Evolutionary conservation across 129 eudicot species (phyloP).

Genomic region (carrot (Daucus carota)): DNA sequence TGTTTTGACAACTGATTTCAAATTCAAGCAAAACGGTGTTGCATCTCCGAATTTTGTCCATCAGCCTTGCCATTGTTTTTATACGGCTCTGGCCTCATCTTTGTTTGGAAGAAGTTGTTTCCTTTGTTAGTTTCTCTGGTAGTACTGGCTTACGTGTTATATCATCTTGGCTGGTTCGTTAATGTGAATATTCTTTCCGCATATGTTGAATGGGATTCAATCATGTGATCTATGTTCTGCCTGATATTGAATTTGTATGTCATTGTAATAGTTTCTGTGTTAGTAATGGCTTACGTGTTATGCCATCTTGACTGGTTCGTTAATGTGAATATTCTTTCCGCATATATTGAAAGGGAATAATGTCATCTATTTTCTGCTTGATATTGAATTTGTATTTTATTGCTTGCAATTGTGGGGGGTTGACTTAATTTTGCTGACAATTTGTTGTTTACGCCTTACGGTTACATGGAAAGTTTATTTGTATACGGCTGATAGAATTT

Average conservation of each 20-base stretch:
- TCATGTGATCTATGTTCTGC: neutral
- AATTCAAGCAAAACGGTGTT: neutral
- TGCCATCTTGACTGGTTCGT: neutral
- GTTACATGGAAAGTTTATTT: neutral
- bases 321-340: neutral
- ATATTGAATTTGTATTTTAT: neutral
- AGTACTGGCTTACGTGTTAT: neutral
- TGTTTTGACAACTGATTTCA: neutral
- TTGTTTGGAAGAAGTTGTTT: neutral
- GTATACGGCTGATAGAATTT: neutral
- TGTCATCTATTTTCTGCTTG: neutral
- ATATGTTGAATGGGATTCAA: too few species aligned
- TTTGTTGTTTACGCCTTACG: neutral
- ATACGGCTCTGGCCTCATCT: neutral
- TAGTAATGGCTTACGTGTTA: neutral
- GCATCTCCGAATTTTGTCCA: neutral
- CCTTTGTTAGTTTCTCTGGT: neutral
- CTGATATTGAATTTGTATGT: neutral
- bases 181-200: neutral
- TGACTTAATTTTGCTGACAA: neutral
- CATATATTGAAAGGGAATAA: neutral
- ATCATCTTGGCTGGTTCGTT: neutral
- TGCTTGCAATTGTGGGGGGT: neutral
- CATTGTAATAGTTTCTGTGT: neutral
- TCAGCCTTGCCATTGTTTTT: neutral